Conservation (phyloP, 2,329 filamentous ascomycete species). For the Venturia effusa region DNA sequence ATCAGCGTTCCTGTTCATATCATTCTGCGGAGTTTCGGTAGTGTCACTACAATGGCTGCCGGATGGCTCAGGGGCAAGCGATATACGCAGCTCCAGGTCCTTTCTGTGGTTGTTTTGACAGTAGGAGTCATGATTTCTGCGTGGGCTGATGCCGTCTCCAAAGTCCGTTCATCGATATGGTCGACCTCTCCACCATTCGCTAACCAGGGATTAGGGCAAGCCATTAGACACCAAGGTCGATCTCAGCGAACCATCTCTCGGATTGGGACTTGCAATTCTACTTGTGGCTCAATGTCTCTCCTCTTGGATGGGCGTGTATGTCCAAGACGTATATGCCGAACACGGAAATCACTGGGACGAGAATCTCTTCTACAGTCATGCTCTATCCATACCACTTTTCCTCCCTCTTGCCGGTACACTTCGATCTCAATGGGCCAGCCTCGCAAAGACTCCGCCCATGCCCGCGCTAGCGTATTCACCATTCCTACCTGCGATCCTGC, state of each 20-base stretch:
- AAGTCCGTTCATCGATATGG: conserved; percentile 41
- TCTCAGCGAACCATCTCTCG: conserved; percentile 38
- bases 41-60: conserved; percentile 89
- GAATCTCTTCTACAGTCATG: conserved; percentile 85
- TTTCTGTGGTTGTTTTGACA: conserved; percentile 74
- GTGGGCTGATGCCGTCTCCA: conserved; percentile 77
- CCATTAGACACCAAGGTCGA: conserved; percentile 30
- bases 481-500: conserved; percentile 18
- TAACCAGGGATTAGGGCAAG: conserved; percentile 26
- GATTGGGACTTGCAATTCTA: conserved; percentile 67
- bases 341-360: conserved; percentile 91
- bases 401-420: conserved; percentile 59
- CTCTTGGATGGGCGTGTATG: conserved; percentile 90
- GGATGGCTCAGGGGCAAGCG: conserved; percentile 77
- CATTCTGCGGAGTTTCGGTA: conserved; percentile 87
- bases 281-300: conserved; percentile 83
- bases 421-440: conserved; percentile 49
- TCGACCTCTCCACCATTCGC: not conserved
- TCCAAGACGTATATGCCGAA: conserved; percentile 75
- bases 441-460: conserved; percentile 53
- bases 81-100: conserved; percentile 69
- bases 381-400: conserved; percentile 68
- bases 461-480: conserved; percentile 14
- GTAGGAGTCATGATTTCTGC: conserved; percentile 78
- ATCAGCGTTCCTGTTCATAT: conserved; percentile 97